Percentiles rank a stretch among this genome's conserved stretches.
Evolutionary conservation across 192 early-diverging fungal species (phyloP).

Genomic region (Phycomyces nitens): DNA sequence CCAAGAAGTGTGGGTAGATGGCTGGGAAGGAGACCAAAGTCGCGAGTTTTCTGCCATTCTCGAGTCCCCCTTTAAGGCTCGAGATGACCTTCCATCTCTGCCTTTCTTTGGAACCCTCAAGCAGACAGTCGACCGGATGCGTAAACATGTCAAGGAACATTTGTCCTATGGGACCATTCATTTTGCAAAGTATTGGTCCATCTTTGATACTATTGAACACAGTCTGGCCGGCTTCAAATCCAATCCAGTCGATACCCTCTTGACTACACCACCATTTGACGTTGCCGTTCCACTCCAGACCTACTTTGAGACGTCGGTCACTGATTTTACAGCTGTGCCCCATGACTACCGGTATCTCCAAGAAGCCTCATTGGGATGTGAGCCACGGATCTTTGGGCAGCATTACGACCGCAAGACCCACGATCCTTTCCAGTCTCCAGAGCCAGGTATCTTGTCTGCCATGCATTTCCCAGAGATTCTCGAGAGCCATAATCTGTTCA

Average conservation of each 20-base stretch:
- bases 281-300: constrained; percentile 25
- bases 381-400: constrained; percentile 27
- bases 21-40: constrained; percentile 13
- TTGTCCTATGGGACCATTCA: constrained; percentile 27
- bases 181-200: constrained; percentile 39
- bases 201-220: constrained; percentile 33
- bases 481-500: constrained; percentile 3
- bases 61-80: neutral
- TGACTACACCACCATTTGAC: neutral
- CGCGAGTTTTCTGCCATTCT: neutral
- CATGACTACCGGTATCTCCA: constrained; percentile 31
- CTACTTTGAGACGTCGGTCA: constrained; percentile 23
- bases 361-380: constrained; percentile 32
- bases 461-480: constrained; percentile 16
- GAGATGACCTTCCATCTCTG: constrained; percentile 27
- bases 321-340: constrained; percentile 24
- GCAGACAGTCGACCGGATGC: constrained; percentile 45
- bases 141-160: constrained; percentile 36
- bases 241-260: no score
- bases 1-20: constrained; percentile 36
- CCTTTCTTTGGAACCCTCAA: constrained; percentile 65
- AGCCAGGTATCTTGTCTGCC: neutral
- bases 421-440: neutral
- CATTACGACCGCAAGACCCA: constrained; percentile 4
- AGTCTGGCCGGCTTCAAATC: constrained; percentile 8